Conservation (phyloP, 2,329 filamentous ascomycete genomes). For the Diplodia sapinea region DNA sequence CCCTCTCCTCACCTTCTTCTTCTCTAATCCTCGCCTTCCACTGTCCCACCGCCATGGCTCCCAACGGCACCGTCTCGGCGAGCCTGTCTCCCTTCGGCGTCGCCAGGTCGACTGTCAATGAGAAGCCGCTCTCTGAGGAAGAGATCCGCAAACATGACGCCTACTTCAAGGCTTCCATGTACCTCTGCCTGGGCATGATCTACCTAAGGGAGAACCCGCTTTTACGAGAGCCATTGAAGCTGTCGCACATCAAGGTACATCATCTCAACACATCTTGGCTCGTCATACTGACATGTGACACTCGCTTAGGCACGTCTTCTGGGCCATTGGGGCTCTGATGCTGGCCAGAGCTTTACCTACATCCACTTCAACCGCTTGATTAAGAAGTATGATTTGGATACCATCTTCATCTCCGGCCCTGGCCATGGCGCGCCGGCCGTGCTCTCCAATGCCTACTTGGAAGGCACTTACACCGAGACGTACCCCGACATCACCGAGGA, state of each 20-base stretch:
- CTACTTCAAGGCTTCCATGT: conserved; percentile 76
- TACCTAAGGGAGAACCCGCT: conserved; percentile 77
- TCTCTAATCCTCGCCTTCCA: not conserved
- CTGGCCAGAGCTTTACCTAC: conserved; percentile 81
- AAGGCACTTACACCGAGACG: conserved; percentile 77
- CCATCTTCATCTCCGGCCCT: conserved; percentile 75
- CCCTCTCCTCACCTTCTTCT: not conserved
- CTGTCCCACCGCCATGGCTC: not conserved
- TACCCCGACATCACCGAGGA: conserved; percentile 76
- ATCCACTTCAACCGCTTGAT: conserved; percentile 84
- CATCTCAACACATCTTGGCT: not conserved
- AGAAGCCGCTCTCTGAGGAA: conserved; percentile 66
- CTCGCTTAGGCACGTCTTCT: conserved; percentile 63
- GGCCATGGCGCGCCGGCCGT: conserved; percentile 79
- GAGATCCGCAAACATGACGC: conserved; percentile 72
- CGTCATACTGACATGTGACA: conserved; percentile 12
- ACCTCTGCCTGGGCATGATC: conserved; percentile 80
- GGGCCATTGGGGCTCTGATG: conserved; percentile 79
- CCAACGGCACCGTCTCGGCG: conserved; percentile 39
- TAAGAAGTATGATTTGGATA: conserved; percentile 77
- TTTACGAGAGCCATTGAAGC: conserved; percentile 69
- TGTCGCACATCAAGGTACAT: conserved; percentile 69
- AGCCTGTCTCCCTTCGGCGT: conserved; percentile 69
- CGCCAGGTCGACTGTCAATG: conserved; percentile 68
- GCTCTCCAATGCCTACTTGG: conserved; percentile 76